Base-by-base conservation (phyloP, 805 yeast genomes). In the Starmera quercuum region DNA sequence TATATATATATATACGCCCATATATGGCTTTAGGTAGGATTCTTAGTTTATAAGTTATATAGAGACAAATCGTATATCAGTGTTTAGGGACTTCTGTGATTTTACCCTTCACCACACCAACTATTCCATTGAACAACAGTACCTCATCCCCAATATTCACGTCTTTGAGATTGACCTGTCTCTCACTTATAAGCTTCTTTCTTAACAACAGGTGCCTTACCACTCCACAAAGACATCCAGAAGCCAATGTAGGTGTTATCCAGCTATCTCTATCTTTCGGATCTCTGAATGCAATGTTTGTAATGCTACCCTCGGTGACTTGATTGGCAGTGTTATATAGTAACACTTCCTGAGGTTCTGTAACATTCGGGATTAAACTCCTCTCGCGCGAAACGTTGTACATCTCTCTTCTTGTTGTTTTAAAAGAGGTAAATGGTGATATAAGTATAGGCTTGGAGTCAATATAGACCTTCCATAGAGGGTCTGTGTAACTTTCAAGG, bases 141-240 rank as follows among this genome's bases (percentile, higher is more conserved):
- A 88, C 68, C 23, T 71, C 75, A 37, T 78, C 86, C 5, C 95
- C 95, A n/a, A 56, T 54, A 21, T 53, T 47, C 4, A 90, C 45
- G n/a, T 70, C 71, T 10, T 59, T 54, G 16, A 65, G 48, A 2
- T 51, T 45, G 5, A 83, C 53, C 2, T 64, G 66, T 18, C 66
- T 73, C 50, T 82, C 90, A 29, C 61, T 58, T 3, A 84, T 57
- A 20, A 63, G 49, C 3, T 72, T 69, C 31, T 75, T 72, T 11
- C 61, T 53, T 9, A 86, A 49, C 31, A 90, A 57, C 53, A 68
- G 71, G 41, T 76, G 75, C 45, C 97, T 66, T 47, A 76, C 73
- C 0, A 82, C 86, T 9, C 97, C 97, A 56, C 86, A 78, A 30
- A 90, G 64, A 51, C 95, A 85, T 0, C 97, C 97, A 11, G 75